Percentiles rank a stretch among this genome's conserved stretches.
Evolutionary conservation across 768 basidiomycete species (phyloP).

Genomic region (Collybia sp.): DNA sequence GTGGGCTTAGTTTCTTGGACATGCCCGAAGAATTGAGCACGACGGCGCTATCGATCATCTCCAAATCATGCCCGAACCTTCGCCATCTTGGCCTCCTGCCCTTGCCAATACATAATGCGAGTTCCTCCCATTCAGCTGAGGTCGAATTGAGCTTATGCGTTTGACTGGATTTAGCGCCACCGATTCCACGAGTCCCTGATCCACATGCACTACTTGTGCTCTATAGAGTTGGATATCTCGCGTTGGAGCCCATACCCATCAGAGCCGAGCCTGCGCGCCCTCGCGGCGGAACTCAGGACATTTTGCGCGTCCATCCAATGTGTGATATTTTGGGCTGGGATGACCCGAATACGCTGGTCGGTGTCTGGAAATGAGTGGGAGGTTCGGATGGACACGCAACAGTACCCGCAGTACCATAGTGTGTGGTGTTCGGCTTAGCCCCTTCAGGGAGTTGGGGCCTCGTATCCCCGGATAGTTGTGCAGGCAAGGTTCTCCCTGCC

Average conservation of each 20-base stretch:
- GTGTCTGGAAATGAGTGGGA: conserved; percentile 6
- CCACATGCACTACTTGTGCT: conserved; percentile 18
- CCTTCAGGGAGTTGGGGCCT: no score
- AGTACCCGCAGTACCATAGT: no score
- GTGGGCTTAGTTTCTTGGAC: conserved; percentile 23
- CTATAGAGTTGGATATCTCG: conserved; percentile 28
- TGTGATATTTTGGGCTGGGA: conserved; percentile 25
- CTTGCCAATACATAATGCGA: conserved; percentile 20
- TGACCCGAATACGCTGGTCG: conserved; percentile 19
- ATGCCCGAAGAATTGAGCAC: conserved; percentile 19
- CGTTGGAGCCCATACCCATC: conserved; percentile 22
- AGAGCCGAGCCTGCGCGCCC: conserved; percentile 20
- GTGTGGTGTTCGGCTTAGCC: no score
- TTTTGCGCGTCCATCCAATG: conserved; percentile 21
- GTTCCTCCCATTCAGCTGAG: conserved; percentile 6
- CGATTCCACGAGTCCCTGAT: conserved; percentile 21
- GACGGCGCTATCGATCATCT: conserved; percentile 14
- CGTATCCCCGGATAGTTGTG: no score
- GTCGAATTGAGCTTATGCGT: conserved; percentile 1
- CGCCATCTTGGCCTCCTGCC: conserved; percentile 23
- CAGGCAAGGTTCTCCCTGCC: no score
- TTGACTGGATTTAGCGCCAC: conserved; percentile 18
- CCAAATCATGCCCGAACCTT: conserved; percentile 17
- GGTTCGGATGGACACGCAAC: conserved; percentile 7
- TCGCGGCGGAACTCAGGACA: conserved; percentile 25